phyloP scores from a whole-genome alignment of 2,329 filamentous ascomycete genomes.

The Sarocladium oryzae region DNA sequence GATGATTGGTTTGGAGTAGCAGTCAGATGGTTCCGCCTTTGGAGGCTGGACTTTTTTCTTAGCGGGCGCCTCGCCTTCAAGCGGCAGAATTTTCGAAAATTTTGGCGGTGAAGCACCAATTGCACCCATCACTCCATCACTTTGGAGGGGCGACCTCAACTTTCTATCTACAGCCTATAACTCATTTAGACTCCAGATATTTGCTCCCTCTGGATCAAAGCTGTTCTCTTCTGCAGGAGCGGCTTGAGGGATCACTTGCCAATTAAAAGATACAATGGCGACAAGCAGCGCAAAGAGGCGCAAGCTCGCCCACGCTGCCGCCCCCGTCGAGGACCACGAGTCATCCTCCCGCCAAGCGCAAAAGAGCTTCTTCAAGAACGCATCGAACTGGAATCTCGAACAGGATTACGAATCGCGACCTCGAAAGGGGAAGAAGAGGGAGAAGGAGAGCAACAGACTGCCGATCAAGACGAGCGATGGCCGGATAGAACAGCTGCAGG shows the following conservation, averaged over 20 bases:
- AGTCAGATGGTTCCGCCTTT: neutral
- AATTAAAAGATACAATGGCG: slow-evolving; percentile 30
- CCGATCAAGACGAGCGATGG: slow-evolving; percentile 86
- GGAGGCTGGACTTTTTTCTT: slow-evolving; percentile 6
- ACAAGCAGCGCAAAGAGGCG: slow-evolving; percentile 48
- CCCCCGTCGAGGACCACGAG: slow-evolving; percentile 31
- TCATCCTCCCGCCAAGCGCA: slow-evolving; percentile 36
- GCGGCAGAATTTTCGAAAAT: slow-evolving; percentile 29
- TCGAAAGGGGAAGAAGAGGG: slow-evolving; percentile 65
- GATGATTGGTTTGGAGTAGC: neutral
- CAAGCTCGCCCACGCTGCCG: slow-evolving; percentile 47
- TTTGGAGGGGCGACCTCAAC: neutral
- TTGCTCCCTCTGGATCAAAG: neutral
- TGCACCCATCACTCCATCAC: neutral
- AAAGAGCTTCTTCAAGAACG: slow-evolving; percentile 65
- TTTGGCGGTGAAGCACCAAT: slow-evolving; percentile 30
- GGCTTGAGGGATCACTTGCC: neutral
- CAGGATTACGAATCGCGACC: slow-evolving; percentile 81
- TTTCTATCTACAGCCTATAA: neutral
- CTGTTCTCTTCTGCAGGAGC: neutral
- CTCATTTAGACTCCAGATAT: slow-evolving; percentile 9
- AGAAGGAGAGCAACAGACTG: slow-evolving; percentile 63
- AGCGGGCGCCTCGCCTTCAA: slow-evolving; percentile 1
- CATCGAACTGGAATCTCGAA: slow-evolving; percentile 82
- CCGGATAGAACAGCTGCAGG: slow-evolving; percentile 53